Conservation (phyloP, 73 alveolate genomes). For the Paramecium primaurelia region DNA sequence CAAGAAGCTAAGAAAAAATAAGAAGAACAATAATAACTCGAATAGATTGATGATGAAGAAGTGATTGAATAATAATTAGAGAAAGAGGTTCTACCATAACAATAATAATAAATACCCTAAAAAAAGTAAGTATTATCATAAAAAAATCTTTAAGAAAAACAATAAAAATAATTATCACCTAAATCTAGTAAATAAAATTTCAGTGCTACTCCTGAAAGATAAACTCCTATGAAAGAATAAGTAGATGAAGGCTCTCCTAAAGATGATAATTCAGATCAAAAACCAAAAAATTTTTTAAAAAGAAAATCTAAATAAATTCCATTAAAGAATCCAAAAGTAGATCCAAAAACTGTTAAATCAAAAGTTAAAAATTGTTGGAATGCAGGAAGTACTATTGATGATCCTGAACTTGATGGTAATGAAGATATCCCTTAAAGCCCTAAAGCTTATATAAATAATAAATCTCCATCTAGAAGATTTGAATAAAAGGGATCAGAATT, state of each 20-base stretch:
- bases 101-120: not conserved
- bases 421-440: slow-evolving; percentile 20
- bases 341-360: slow-evolving; percentile 25
- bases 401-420: not conserved
- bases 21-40: not conserved
- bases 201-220: not conserved
- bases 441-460: not conserved
- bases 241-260: not conserved
- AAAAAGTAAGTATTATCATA: not conserved
- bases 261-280: not conserved
- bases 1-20: slow-evolving; percentile 49
- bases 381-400: not conserved
- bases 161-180: not conserved
- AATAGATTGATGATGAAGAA: not conserved
- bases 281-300: slow-evolving; percentile 35
- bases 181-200: not conserved
- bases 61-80: not conserved
- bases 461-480: slow-evolving; percentile 27
- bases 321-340: slow-evolving; percentile 26
- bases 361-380: slow-evolving; percentile 49
- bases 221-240: not conserved
- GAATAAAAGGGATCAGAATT: not conserved
- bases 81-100: not conserved
- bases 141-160: not conserved
- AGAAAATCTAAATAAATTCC: slow-evolving; percentile 35